These are phyloP conservation scores for Phytophthora chlamydospora DNA, from an alignment of 352 stramenopile species.

Conservation along the genomic window DNA sequence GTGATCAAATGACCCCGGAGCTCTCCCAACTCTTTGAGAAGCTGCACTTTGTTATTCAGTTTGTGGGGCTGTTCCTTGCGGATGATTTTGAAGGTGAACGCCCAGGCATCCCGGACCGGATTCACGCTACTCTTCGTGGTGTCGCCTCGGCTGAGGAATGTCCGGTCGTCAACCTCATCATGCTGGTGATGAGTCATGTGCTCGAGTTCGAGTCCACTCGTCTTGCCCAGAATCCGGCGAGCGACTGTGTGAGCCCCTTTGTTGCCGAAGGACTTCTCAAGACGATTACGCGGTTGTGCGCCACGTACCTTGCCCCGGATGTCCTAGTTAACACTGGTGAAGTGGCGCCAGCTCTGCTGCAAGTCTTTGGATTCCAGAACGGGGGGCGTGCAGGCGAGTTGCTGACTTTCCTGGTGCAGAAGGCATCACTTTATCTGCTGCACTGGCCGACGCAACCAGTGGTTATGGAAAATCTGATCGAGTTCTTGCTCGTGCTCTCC, in stretches of 20 bases:
- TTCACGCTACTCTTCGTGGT: conserved; percentile 50
- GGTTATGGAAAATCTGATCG: conserved; percentile 85
- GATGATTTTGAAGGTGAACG: conserved; percentile 83
- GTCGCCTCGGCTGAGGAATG: conserved; percentile 30
- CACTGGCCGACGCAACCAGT: conserved; percentile 85
- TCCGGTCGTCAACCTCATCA: conserved; percentile 60
- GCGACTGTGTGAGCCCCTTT: conserved; percentile 72
- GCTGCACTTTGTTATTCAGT: conserved; percentile 81
- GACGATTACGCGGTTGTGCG: conserved; percentile 74
- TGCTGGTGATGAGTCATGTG: conserved; percentile 74
- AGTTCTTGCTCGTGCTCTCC: conserved; percentile 73
- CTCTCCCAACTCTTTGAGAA: conserved; percentile 81
- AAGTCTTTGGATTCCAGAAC: conserved; percentile 72
- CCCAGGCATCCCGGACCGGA: conserved; percentile 65
- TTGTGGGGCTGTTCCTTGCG: conserved; percentile 74
- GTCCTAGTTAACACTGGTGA: conserved; percentile 44
- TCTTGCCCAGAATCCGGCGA: conserved; percentile 61
- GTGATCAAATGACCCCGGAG: conserved; percentile 55
- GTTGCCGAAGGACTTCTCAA: conserved; percentile 78
- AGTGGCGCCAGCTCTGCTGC: conserved; percentile 52
- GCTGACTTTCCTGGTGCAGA: conserved; percentile 74
- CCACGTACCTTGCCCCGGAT: conserved; percentile 75
- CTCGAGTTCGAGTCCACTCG: conserved; percentile 72
- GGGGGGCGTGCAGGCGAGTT: conserved; percentile 60
- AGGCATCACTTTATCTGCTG: conserved; percentile 71